Conservation (phyloP, 352 stramenopile species). For the Blastocystis sp. region DNA sequence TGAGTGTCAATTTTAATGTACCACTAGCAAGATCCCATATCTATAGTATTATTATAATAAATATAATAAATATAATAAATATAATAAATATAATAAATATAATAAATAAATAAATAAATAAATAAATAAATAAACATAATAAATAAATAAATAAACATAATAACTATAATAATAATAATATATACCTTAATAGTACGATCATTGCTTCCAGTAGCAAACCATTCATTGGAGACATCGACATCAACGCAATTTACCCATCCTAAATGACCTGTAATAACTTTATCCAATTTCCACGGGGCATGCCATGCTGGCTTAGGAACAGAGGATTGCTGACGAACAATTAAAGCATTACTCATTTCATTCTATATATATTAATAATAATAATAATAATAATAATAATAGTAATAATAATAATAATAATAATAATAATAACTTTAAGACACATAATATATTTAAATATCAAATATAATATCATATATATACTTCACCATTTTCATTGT, state of each 20-base stretch:
- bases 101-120: not conserved
- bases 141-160: too few species aligned
- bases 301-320: conserved; percentile 91
- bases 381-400: too few species aligned
- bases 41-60: not conserved
- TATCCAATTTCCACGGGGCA: conserved; percentile 86
- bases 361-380: too few species aligned
- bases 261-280: conserved; percentile 63
- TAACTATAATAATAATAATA: not conserved
- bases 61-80: not conserved
- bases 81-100: conserved; percentile 58
- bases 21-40: conserved; percentile 83
- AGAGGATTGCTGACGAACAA: too few species aligned
- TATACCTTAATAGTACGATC: conserved; percentile 83
- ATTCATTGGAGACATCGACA: conserved; percentile 90
- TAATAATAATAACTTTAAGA: too few species aligned
- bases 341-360: too few species aligned
- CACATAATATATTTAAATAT: too few species aligned
- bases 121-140: too few species aligned
- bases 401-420: too few species aligned
- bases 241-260: conserved; percentile 87
- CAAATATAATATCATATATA: too few species aligned
- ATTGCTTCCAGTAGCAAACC: conserved; percentile 82
- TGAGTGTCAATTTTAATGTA: conserved; percentile 92
- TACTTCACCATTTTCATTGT: too few species aligned